phyloP scores from a whole-genome alignment of 2,329 filamentous ascomycete species.

The Bipolaris bicolor region DNA sequence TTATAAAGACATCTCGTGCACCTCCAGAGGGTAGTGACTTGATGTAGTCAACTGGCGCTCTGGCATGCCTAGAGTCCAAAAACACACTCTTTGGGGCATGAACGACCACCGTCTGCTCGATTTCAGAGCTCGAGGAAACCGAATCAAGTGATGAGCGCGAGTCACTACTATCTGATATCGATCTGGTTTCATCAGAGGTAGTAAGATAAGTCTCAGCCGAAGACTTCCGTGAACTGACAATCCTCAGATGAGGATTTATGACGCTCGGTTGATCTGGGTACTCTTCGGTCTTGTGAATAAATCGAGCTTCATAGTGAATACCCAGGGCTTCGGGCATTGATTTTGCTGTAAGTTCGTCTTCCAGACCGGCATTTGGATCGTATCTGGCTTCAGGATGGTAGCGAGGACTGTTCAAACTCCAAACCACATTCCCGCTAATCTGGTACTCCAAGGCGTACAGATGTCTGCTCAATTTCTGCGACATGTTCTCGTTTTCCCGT shows the following conservation, averaged over 20 bases:
- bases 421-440: slow-evolving; percentile 1
- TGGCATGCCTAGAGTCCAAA: neutral
- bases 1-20: neutral
- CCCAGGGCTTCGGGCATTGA: neutral
- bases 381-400: slow-evolving; percentile 26
- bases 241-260: no score
- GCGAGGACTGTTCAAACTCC: slow-evolving; percentile 5
- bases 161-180: neutral
- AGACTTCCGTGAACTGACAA: neutral
- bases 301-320: neutral
- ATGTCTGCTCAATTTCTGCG: neutral
- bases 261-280: neutral
- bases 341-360: neutral
- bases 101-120: neutral
- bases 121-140: neutral
- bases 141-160: neutral
- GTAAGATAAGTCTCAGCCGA: neutral
- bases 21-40: neutral
- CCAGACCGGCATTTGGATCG: neutral
- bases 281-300: neutral
- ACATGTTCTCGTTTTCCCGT: neutral
- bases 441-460: neutral
- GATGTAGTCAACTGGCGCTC: slow-evolving; percentile 4
- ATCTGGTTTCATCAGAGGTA: neutral
- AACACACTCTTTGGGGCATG: neutral